Evolutionary conservation across 2,329 filamentous ascomycete genomes (phyloP).

Genomic region (Epichloe bromicola): DNA sequence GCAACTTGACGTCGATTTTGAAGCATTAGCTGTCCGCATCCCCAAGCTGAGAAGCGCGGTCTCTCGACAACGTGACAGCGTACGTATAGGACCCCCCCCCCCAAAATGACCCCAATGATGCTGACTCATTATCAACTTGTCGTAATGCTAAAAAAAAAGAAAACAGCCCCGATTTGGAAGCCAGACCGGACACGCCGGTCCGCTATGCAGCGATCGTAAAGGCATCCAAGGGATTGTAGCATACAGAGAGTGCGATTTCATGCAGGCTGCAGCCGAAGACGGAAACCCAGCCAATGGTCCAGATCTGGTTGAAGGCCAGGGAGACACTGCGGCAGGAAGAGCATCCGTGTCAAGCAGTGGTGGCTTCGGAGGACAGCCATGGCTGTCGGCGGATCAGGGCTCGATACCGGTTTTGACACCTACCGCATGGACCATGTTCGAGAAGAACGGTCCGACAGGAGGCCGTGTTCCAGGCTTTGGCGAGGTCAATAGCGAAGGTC

Average conservation of each 20-base stretch:
- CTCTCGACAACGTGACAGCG: conserved; percentile 37
- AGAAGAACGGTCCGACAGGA: conserved; percentile 18
- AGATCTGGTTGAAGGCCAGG: conserved; percentile 26
- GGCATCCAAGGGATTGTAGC: conserved; percentile 28
- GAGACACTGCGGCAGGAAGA: conserved; percentile 7
- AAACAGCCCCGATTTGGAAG: conserved; percentile 1
- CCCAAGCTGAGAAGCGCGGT: conserved; percentile 43
- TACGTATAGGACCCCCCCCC: conserved; percentile 21
- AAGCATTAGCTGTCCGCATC: conserved; percentile 52
- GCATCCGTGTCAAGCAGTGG: neutral
- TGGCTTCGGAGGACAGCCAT: conserved; percentile 13
- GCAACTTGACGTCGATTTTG: conserved; percentile 83
- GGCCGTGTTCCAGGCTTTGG: conserved; percentile 22
- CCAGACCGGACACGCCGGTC: conserved; percentile 4
- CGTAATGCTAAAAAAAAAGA: neutral
- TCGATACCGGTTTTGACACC: conserved; percentile 24
- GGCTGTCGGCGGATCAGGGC: conserved; percentile 27
- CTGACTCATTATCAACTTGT: neutral
- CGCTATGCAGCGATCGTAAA: conserved; percentile 23
- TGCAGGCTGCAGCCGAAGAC: conserved; percentile 27
- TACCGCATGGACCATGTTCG: conserved; percentile 20
- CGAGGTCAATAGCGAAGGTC: conserved; percentile 30
- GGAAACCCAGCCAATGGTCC: conserved; percentile 26
- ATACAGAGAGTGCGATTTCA: conserved; percentile 31
- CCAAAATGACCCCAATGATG: no score